Base-by-base conservation (phyloP, 805 yeast species). In the Ogataea populi-albae region DNA sequence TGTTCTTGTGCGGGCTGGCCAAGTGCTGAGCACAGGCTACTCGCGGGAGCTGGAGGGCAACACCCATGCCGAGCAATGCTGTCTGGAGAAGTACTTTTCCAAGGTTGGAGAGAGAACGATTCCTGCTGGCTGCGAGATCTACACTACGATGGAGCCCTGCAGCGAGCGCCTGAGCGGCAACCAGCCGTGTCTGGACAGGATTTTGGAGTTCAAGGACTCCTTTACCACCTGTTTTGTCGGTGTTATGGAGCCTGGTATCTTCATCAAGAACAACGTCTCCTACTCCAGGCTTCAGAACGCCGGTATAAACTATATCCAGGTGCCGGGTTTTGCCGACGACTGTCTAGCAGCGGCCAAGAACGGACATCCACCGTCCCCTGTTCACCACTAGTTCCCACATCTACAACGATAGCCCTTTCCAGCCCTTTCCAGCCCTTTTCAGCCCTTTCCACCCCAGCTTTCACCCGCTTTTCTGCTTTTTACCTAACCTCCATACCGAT, bases 131-230 rank as follows among this genome's bases (percentile, higher is more conserved):
- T 77, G 93, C 0, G 86, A 84, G 24, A 59, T 93, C 9, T 93
- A 86, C 59, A 91, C 98, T 0, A 87, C 97, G 0, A 93, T 93
- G 98, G 98, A 93, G 55, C 98, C 98, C 1, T 93, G 98, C 56
- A 80, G 95, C 5, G 73, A 75, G 38, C 69, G 98, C 35, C 65
- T 91, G 22, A 87, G 96, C 54, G 98, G 98, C 0, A 89, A 91
- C 47, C 51, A 69, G 34, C 96, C 98, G 0, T 93, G 98, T 61
- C 79, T 78, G 3, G 88, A 88, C 42, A 70, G 98, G 19, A 78
- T 93, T 5, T 52, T 89, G 32, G 69, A 64, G 4, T 58, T 77
- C 0, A 45, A 51, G 1, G 67, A 64, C 1, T 47, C 53, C 6
- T 81, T 91, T 41, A 69, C 66, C 15, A 77, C 93, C 0, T 89